phyloP scores from a whole-genome alignment of 2,329 filamentous ascomycete genomes.

The Colletotrichum sp. region DNA sequence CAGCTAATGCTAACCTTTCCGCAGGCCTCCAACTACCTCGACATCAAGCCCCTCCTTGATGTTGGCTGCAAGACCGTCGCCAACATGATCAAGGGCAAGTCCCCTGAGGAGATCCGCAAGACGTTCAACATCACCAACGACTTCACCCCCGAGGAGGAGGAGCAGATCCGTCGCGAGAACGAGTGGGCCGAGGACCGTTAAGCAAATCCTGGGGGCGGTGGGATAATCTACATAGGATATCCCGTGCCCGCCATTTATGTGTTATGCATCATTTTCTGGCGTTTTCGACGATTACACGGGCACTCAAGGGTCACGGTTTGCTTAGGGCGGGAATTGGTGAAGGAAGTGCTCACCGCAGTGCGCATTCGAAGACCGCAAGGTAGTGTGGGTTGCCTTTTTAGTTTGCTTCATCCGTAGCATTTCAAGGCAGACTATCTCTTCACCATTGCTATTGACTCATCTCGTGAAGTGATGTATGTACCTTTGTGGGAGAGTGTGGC shows the following conservation, averaged over 20 bases:
- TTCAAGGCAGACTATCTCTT: neutral
- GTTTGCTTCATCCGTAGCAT: neutral
- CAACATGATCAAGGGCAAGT: conserved; percentile 99
- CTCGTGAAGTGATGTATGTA: neutral
- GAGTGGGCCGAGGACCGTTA: conserved; percentile 88
- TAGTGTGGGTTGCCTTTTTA: neutral
- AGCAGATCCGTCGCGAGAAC: conserved; percentile 92
- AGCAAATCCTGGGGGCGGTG: conserved; percentile 22
- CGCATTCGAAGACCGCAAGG: neutral
- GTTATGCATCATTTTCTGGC: conserved; percentile 18
- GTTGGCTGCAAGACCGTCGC: conserved; percentile 99
- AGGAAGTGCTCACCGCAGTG: neutral
- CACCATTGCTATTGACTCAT: neutral
- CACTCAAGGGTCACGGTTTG: conserved; percentile 6
- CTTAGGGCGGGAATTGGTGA: conserved; percentile 3
- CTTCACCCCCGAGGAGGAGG: conserved; percentile 98
- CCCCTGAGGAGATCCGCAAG: conserved; percentile 97
- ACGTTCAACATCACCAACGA: conserved; percentile 99
- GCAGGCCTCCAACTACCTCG: conserved; percentile 95
- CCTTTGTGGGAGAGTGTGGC: neutral
- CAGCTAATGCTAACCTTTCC: neutral
- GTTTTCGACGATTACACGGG: conserved; percentile 8
- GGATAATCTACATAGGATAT: neutral
- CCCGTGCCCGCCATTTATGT: neutral
- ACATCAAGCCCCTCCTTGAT: conserved; percentile 97